A percentile compares a stretch with the other conserved stretches of the same genome.
Evolutionary conservation across 352 stramenopile genomes (phyloP).

Genomic region (Sclerospora graminicola): DNA sequence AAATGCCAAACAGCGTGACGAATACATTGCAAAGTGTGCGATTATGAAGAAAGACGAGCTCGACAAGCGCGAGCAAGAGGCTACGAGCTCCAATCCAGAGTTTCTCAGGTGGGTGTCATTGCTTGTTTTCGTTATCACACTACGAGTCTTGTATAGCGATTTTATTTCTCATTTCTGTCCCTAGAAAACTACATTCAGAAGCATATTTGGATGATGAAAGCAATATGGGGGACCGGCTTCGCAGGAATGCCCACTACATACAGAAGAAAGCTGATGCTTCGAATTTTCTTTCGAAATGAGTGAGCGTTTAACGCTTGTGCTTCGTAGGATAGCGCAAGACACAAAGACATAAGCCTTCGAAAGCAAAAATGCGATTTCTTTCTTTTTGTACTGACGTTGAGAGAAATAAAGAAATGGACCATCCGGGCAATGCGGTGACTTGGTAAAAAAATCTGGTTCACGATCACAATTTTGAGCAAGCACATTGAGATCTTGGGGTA

Average conservation of each 20-base stretch:
- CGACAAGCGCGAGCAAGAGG: slow-evolving; percentile 42
- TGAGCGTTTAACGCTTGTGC: too few species aligned
- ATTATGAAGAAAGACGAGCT: slow-evolving; percentile 42
- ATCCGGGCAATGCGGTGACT: slow-evolving; percentile 12
- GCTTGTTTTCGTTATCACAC: not conserved
- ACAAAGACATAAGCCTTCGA: slow-evolving; percentile 4
- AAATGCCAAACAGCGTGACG: slow-evolving; percentile 58
- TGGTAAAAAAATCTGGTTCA: slow-evolving; percentile 7
- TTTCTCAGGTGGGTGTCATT: slow-evolving; percentile 54
- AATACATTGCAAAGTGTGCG: slow-evolving; percentile 40
- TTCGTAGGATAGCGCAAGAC: too few species aligned
- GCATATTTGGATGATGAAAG: slow-evolving; percentile 55
- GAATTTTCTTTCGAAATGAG: slow-evolving; percentile 74
- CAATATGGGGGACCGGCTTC: slow-evolving; percentile 66
- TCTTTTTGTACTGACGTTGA: slow-evolving; percentile 13
- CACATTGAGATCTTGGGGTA: not conserved
- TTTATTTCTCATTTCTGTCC: slow-evolving; percentile 4
- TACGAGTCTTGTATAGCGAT: not conserved
- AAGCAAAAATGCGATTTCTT: slow-evolving; percentile 20
- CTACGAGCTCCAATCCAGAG: slow-evolving; percentile 41
- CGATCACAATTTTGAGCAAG: not conserved
- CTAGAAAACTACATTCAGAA: slow-evolving; percentile 55
- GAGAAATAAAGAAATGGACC: slow-evolving; percentile 13
- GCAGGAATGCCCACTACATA: slow-evolving; percentile 80
- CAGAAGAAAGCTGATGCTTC: slow-evolving; percentile 62